Conservation (phyloP, 176 grass and related monocot species). For the Tillandsia fasciculata region DNA sequence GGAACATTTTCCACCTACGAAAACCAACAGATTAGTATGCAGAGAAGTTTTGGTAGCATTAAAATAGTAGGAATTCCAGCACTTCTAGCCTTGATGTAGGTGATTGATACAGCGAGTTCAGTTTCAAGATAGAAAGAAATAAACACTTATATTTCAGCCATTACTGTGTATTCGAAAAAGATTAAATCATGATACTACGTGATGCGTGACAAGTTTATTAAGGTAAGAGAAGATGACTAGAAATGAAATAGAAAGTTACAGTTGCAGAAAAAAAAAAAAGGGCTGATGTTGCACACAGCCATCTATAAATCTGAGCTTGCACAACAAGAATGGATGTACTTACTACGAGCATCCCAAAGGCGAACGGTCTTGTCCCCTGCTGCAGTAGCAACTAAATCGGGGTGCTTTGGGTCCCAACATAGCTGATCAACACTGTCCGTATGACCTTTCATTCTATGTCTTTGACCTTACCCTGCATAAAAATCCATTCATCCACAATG, state of each 20-base stretch:
- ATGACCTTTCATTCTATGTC: slow-evolving; percentile 95
- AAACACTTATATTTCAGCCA: neutral
- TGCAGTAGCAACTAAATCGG: slow-evolving; percentile 92
- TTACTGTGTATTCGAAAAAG: neutral
- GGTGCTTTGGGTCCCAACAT: slow-evolving; percentile 98
- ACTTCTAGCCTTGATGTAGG: neutral
- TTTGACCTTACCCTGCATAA: slow-evolving; percentile 88
- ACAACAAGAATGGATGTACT: slow-evolving; percentile 23
- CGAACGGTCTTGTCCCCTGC: slow-evolving; percentile 94
- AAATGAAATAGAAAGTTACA: neutral
- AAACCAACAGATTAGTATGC: slow-evolving; percentile 22
- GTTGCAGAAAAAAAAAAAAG: neutral
- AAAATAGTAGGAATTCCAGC: neutral
- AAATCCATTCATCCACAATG: slow-evolving; percentile 23
- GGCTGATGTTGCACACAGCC: too few species aligned
- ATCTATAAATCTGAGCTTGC: neutral
- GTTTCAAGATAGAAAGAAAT: neutral
- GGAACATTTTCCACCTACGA: slow-evolving; percentile 77
- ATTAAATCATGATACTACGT: too few species aligned
- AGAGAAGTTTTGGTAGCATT: slow-evolving; percentile 6
- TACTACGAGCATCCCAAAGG: slow-evolving; percentile 97
- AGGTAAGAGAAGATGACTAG: too few species aligned
- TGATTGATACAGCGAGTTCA: neutral
- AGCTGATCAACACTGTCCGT: slow-evolving; percentile 96
- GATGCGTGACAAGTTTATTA: too few species aligned